These are phyloP conservation scores for Insectozyma bohioensis DNA, from an alignment of 1,139 yeast genomes.

Conservation along the genomic window DNA sequence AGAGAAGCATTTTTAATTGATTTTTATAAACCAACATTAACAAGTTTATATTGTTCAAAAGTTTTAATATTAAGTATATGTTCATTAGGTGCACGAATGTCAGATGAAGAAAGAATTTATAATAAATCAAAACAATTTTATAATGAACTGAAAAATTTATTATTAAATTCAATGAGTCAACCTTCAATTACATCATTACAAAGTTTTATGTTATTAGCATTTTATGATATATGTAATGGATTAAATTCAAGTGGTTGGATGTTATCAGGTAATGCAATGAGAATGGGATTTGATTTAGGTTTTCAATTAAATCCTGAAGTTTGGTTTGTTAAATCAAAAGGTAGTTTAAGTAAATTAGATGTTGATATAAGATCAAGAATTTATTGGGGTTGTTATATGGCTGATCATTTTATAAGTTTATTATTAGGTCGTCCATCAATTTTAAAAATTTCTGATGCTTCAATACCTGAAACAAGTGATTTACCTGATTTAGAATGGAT, in stretches of 20 bases:
- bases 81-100: slow-evolving; percentile 55
- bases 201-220: slow-evolving; percentile 49
- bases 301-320: slow-evolving; percentile 62
- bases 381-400: slow-evolving; percentile 67
- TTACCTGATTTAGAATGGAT: slow-evolving; percentile 60
- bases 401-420: slow-evolving; percentile 62
- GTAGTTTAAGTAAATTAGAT: slow-evolving; percentile 37
- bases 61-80: slow-evolving; percentile 54
- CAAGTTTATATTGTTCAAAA: slow-evolving; percentile 50
- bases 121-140: slow-evolving; percentile 42
- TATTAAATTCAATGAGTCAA: slow-evolving; percentile 39
- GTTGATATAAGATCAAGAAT: slow-evolving; percentile 58
- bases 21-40: slow-evolving; percentile 50
- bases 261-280: slow-evolving; percentile 57
- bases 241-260: slow-evolving; percentile 62
- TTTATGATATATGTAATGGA: slow-evolving; percentile 58
- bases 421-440: slow-evolving; percentile 60
- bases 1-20: slow-evolving; percentile 65
- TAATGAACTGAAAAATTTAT: slow-evolving; percentile 42
- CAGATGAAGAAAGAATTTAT: slow-evolving; percentile 41
- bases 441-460: slow-evolving; percentile 55
- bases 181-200: slow-evolving; percentile 50
- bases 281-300: slow-evolving; percentile 67
- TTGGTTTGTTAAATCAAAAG: slow-evolving; percentile 45
- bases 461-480: slow-evolving; percentile 61